phyloP scores from a whole-genome alignment of 108 stramenopile species.

The Nannochloropsis gaditana region DNA sequence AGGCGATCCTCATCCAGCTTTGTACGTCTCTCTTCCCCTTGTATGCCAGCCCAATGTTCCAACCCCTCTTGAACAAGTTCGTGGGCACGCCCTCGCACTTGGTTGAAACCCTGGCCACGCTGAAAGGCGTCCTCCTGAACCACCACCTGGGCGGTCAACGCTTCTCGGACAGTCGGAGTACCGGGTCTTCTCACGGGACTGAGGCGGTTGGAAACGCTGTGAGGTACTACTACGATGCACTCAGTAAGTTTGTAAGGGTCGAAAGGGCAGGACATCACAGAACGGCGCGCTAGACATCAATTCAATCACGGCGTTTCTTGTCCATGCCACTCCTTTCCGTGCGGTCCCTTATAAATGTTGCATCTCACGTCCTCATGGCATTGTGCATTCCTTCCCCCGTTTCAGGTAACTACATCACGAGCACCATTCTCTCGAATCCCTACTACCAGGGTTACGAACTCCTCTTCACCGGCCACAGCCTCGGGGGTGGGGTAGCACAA shows the following conservation, averaged over 20 bases:
- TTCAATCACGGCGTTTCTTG: background rate
- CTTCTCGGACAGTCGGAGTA: too few relatives aligned
- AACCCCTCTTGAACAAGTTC: conserved; percentile 9
- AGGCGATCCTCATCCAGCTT: background rate
- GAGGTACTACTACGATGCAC: conserved; percentile 1
- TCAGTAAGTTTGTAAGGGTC: background rate
- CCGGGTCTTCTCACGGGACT: too few relatives aligned
- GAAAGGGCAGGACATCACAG: background rate
- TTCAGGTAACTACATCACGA: background rate
- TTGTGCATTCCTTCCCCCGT: background rate
- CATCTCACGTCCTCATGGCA: background rate
- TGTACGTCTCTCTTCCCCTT: conserved; percentile 14
- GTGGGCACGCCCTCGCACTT: background rate
- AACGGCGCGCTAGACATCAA: too few relatives aligned
- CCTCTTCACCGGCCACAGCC: conserved; percentile 3
- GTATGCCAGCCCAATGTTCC: background rate
- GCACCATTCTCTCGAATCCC: background rate
- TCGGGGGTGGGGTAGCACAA: background rate
- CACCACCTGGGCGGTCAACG: background rate
- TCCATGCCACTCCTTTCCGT: background rate
- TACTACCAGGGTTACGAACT: conserved; percentile 11
- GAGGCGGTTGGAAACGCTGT: background rate
- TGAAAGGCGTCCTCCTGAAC: background rate
- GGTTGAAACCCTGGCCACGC: background rate
- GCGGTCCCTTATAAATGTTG: background rate